These are phyloP conservation scores for Penicillium odoratum DNA, from an alignment of 495 filamentous ascomycete genomes.

Conservation along the genomic window DNA sequence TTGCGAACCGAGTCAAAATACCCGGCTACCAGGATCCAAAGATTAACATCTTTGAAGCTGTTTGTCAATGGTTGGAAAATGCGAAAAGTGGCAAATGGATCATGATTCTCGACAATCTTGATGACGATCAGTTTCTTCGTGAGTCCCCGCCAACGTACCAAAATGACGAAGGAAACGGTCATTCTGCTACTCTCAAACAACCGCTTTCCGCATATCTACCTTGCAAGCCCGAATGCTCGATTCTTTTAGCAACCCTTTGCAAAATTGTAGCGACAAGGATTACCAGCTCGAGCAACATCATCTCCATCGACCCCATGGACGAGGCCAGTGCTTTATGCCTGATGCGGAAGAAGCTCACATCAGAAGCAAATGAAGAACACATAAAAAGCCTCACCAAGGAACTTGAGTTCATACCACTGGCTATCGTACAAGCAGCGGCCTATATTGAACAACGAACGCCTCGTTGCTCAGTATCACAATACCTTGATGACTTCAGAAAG, in stretches of 20 bases:
- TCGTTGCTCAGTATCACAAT: slow-evolving; percentile 27
- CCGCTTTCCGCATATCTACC: neutral
- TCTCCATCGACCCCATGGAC: slow-evolving; percentile 39
- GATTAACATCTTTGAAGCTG: no score
- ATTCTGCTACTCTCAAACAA: neutral
- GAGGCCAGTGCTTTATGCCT: slow-evolving; percentile 31
- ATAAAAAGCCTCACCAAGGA: slow-evolving; percentile 29
- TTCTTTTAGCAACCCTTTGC: slow-evolving; percentile 42
- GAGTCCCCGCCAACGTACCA: neutral
- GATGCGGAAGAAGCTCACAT: slow-evolving; percentile 40
- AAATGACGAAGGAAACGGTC: slow-evolving; percentile 2
- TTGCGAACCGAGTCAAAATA: neutral
- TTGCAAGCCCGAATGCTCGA: neutral
- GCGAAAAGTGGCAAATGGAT: neutral
- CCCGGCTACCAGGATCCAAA: neutral
- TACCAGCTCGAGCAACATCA: slow-evolving; percentile 34
- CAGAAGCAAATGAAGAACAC: no score
- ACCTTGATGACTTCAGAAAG: slow-evolving; percentile 34
- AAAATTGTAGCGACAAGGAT: slow-evolving; percentile 23
- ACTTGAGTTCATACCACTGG: slow-evolving; percentile 46
- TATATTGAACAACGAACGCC: slow-evolving; percentile 12
- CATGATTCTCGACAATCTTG: neutral
- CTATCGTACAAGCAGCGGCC: slow-evolving; percentile 24
- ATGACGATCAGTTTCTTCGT: slow-evolving; percentile 25
- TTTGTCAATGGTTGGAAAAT: neutral